Evolutionary conservation across 345 rosid species (phyloP), one percentile per base, ranked within the genome.

Genomic region (Heritiera littoralis): DNA sequence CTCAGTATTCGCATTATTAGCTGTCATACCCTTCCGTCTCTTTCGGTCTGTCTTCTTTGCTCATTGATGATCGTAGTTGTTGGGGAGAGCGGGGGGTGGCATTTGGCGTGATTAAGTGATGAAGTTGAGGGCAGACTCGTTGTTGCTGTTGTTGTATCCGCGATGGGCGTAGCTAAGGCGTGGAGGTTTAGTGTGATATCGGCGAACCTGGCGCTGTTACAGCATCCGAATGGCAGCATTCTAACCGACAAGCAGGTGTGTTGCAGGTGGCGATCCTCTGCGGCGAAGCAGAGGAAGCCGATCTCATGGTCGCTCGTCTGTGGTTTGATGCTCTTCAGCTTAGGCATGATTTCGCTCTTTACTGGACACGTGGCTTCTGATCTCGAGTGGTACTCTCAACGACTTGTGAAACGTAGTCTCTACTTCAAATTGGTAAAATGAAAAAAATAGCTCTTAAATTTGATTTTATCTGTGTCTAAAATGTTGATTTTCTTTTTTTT

Each of bases 331-430:
- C 93, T 97, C 60, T 97, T 97, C 80, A 87, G 83, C 71, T 81
- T 97, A 81, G 99, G 99, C 3, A 83, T 97, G 84, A 90, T 94
- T 77, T 97, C 98, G 61, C 94, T 97, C 64, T 92, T 94, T 83
- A 91, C 98, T 3, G 98, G 98, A 60, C 98, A 97, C 74, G 92
- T 94, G 55, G 99, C 86, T 2, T 94, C 99, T 46, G 95, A 94
- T 88, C 95, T 94, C 66, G 98, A 96, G 72, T 92, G 98, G 98
- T 96, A 91, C 81, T 94, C 98, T 63, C 97, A 89, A 85, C 91
- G 87, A 86, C 77, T 96, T 81, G 90, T 81, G 58, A 90, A 89
- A 78, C 86, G 86, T 18, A 88, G 85, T 82, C 74, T 89, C 80
- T 87, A 85, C 78, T 74, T 85, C 71, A 90, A 60, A 78, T 83